phyloP scores from a whole-genome alignment of 148 eudicot species.

The Selenicereus undatus region DNA sequence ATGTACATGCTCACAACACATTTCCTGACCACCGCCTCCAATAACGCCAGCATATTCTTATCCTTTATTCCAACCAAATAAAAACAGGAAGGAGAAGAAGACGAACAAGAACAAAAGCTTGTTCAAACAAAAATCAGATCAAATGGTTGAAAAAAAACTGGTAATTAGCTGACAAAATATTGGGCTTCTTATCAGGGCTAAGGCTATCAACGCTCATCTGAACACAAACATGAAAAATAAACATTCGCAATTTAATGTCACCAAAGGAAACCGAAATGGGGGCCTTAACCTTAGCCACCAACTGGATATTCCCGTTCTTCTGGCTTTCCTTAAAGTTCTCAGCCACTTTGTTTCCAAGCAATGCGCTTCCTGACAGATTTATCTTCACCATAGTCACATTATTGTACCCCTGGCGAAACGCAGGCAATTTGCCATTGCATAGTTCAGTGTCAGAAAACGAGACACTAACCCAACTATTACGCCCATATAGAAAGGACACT shows the following conservation, averaged over 20 bases:
- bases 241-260: background rate
- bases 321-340: background rate
- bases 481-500: slow-evolving; percentile 40
- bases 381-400: slow-evolving; percentile 43
- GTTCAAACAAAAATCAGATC: background rate
- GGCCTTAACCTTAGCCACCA: background rate
- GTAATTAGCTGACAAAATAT: background rate
- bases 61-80: background rate
- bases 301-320: background rate
- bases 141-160: background rate
- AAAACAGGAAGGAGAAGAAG: background rate
- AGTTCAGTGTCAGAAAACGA: slow-evolving; percentile 27
- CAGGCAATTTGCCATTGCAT: slow-evolving; percentile 46
- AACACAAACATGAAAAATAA: background rate
- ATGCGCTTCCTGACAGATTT: slow-evolving; percentile 32
- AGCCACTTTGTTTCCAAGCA: slow-evolving; percentile 29
- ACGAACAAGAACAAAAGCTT: no score
- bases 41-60: background rate
- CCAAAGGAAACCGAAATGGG: background rate
- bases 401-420: slow-evolving; percentile 39
- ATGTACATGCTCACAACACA: background rate
- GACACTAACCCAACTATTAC: slow-evolving; percentile 29
- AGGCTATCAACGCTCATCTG: background rate
- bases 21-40: background rate
- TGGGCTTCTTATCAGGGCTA: background rate